These are phyloP conservation scores for Starmerella gropengiesseri DNA, from an alignment of 805 yeast species.

Conservation along the genomic window DNA sequence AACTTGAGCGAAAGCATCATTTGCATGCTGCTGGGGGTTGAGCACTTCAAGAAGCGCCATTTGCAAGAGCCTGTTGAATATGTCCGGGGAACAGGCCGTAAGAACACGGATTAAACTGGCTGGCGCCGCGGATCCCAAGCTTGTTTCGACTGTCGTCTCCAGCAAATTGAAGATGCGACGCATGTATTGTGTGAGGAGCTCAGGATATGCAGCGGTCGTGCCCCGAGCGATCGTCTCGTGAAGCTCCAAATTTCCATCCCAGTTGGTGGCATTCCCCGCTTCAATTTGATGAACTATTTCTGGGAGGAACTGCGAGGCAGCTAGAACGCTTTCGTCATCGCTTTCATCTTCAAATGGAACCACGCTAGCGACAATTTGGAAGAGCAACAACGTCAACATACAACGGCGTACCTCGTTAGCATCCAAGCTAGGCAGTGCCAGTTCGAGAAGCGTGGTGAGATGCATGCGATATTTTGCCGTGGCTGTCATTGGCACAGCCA, in stretches of 20 bases:
- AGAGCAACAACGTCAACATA: conserved; percentile 51
- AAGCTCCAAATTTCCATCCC: conserved; percentile 33
- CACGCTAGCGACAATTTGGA: conserved; percentile 59
- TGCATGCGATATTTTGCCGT: conserved; percentile 64
- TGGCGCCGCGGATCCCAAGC: conserved; percentile 12
- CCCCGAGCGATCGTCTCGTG: conserved; percentile 54
- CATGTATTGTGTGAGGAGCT: conserved; percentile 45
- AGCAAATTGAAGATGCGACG: conserved; percentile 51
- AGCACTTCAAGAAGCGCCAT: conserved; percentile 42
- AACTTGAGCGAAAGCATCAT: conserved; percentile 58
- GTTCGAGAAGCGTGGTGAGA: conserved; percentile 56
- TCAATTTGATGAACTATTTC: conserved; percentile 13
- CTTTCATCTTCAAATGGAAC: conserved; percentile 57
- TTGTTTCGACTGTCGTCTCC: conserved; percentile 36
- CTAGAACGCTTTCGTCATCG: conserved; percentile 21
- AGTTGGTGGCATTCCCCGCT: neutral
- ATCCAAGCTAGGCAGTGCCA: conserved; percentile 73
- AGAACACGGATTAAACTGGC: conserved; percentile 16
- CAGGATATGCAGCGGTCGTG: conserved; percentile 59
- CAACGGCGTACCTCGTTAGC: conserved; percentile 75
- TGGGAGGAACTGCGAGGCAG: conserved; percentile 17
- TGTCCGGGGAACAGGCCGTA: conserved; percentile 23
- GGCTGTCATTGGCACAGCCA: conserved; percentile 55
- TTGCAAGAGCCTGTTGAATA: conserved; percentile 25
- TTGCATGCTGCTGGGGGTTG: conserved; percentile 43